Evolutionary conservation across 768 basidiomycete species (phyloP), one percentile per base, ranked within the genome.

Genomic region (Termitomyces sp.): DNA sequence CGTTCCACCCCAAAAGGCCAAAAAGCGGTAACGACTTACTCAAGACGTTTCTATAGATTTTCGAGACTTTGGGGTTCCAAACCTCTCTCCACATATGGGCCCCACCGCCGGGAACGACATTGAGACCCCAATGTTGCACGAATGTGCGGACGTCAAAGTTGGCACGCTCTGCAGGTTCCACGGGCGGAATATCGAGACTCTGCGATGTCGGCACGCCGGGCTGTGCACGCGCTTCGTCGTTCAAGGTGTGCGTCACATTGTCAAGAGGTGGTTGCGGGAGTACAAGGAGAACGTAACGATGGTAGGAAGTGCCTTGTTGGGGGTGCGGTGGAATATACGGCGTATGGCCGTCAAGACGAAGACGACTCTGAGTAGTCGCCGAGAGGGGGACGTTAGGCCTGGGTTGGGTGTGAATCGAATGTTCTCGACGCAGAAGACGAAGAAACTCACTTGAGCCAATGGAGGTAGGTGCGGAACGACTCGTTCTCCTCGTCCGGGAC

Each of bases 321-420:
- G 96, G 96, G 63, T 97, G 94, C 4, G 95, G 97, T 5, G 96
- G 90, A 61, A 95, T 76, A 70, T 95, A 98, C 26, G 74, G 73
- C 6, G 88, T 89, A 68, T 90, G 88, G 1, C 76, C 70, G 60
- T 81, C 75, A 53, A 79, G 65, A 3, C 71, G 63, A 52, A 83
- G 69, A 47, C 75, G 75, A 62, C 66, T 55, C 64, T 73, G 70
- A 63, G 66, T 76, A n/a, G 74, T 75, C 1, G 83, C 83, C 48
- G 86, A 87, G 57, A 98, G 81, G 2, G 86, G 77, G 58, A 97
- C 80, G 69, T 96, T 94, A 34, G 92, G 91, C 62, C 92, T 93
- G 63, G 47, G 48, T 44, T 39, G 37, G 58, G 41, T 57, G 60
- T 39, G 62, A 20, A 63, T 53, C 48, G 61, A 55, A 16, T 61